These are phyloP conservation scores for Kodamaea sagamina DNA, from an alignment of 805 yeast genomes.

Conservation along the genomic window DNA sequence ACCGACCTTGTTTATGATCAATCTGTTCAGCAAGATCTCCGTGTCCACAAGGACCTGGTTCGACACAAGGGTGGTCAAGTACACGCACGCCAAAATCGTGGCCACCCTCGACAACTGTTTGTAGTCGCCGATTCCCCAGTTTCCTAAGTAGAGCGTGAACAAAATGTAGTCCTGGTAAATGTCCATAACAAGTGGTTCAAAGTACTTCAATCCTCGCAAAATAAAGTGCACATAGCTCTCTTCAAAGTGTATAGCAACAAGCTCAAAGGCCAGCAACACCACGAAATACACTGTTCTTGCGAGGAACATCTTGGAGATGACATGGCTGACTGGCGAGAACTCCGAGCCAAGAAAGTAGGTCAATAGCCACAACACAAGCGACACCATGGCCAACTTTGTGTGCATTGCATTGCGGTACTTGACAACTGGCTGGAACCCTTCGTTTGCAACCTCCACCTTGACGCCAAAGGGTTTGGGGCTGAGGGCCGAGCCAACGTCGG, in stretches of 20 bases:
- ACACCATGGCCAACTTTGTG: constrained; percentile 6
- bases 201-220: constrained; percentile 1
- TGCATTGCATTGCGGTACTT: constrained; percentile 3
- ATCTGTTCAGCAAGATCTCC: neutral
- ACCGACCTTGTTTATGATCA: constrained; percentile 3
- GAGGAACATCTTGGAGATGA: constrained; percentile 1
- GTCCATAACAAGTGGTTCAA: constrained; percentile 5
- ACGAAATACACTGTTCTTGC: neutral
- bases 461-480: constrained; percentile 9
- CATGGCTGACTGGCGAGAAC: neutral
- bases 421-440: constrained; percentile 9
- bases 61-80: constrained; percentile 7
- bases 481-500: neutral
- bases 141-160: constrained; percentile 9
- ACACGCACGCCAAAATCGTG: neutral
- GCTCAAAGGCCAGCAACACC: neutral
- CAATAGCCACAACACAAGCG: neutral
- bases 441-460: constrained; percentile 11
- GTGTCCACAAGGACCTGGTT: constrained; percentile 9
- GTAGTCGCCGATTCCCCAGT: neutral
- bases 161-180: constrained; percentile 6
- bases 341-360: neutral
- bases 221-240: neutral
- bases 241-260: neutral
- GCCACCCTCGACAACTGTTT: neutral